These are phyloP conservation scores for Rhizopus delemar DNA, from an alignment of 371 early-diverging fungal species.

Conservation along the genomic window DNA sequence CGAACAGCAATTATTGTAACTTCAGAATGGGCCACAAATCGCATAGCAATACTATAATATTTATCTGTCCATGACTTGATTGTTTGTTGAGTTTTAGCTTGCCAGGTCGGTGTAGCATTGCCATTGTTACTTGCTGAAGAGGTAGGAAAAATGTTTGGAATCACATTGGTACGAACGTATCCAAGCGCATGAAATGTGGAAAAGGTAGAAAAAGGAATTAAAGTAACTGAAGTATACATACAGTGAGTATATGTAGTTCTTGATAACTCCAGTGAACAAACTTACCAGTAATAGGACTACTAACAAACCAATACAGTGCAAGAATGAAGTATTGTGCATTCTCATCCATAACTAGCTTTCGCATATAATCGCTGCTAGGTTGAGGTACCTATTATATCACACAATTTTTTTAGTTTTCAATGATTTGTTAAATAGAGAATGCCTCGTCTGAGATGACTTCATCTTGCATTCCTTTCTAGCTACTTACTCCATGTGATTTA, in stretches of 20 bases:
- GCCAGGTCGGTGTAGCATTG: slow-evolving; percentile 25
- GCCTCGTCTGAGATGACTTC: slow-evolving; percentile 20
- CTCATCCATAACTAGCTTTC: slow-evolving; percentile 79
- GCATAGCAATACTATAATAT: slow-evolving; percentile 74
- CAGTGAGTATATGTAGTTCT: background rate
- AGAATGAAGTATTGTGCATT: slow-evolving; percentile 85
- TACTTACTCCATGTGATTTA: slow-evolving; percentile 80
- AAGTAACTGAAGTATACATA: slow-evolving; percentile 56
- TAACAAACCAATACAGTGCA: slow-evolving; percentile 77
- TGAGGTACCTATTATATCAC: slow-evolving; percentile 54
- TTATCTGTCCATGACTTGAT: slow-evolving; percentile 68
- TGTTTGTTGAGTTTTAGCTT: slow-evolving; percentile 55
- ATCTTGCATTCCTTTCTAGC: slow-evolving; percentile 7
- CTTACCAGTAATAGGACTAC: slow-evolving; percentile 73
- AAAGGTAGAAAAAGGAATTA: slow-evolving; percentile 83
- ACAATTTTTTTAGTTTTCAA: background rate
- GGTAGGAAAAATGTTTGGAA: slow-evolving; percentile 68
- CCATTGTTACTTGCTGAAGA: slow-evolving; percentile 26
- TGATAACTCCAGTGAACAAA: too few relatives aligned
- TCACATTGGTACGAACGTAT: slow-evolving; percentile 64
- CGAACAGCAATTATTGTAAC: slow-evolving; percentile 76
- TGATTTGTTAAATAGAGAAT: background rate
- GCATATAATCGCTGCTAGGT: slow-evolving; percentile 62
- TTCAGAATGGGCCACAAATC: slow-evolving; percentile 77
- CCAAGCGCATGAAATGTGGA: slow-evolving; percentile 83